A percentile compares a stretch with the other conserved stretches of the same genome.
Conservation (phyloP, 192 early-diverging fungal genomes). For the Globomyces pollinis-pini region DNA sequence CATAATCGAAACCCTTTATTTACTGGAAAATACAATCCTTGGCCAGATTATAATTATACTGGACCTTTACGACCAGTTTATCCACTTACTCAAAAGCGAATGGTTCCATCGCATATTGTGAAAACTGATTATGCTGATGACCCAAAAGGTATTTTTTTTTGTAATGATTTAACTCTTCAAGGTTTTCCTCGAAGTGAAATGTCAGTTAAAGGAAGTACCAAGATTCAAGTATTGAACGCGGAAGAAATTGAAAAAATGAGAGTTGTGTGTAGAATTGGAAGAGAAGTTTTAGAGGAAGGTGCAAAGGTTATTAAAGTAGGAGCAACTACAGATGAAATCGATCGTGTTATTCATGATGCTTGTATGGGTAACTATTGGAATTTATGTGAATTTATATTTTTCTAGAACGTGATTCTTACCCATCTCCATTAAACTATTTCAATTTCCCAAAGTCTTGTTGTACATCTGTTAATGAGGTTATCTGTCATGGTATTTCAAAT, state of each 20-base stretch:
- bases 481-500: slow-evolving; percentile 98
- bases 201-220: slow-evolving; percentile 49
- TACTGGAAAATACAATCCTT: slow-evolving; percentile 29
- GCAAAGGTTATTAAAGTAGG: slow-evolving; percentile 71
- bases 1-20: slow-evolving; percentile 4
- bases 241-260: slow-evolving; percentile 78
- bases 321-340: slow-evolving; percentile 92
- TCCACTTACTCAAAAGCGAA: slow-evolving; percentile 32
- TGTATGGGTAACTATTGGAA: slow-evolving; percentile 56
- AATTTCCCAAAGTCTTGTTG: slow-evolving; percentile 94
- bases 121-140: slow-evolving; percentile 38
- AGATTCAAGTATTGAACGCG: slow-evolving; percentile 60
- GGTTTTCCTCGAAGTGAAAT: slow-evolving; percentile 74
- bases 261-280: slow-evolving; percentile 64
- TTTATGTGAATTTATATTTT: background rate
- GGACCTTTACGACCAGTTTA: slow-evolving; percentile 45
- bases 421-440: slow-evolving; percentile 95
- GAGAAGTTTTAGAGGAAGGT: slow-evolving; percentile 89
- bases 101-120: slow-evolving; percentile 27
- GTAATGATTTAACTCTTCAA: no score
- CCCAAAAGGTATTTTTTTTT: slow-evolving; percentile 13
- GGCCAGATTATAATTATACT: slow-evolving; percentile 34
- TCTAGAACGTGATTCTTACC: slow-evolving; percentile 78
- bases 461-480: slow-evolving; percentile 83
- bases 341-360: slow-evolving; percentile 91